Conservation (phyloP, 306 rosid species). For the apple (Malus domestica) region ASM211411v1 NC_041796.1:2918001-2918500, state of each 20-base stretch:
- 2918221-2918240: constrained; percentile 93
- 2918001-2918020: constrained; percentile 85
- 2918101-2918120: constrained; percentile 84
- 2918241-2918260: constrained; percentile 99
- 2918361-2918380: constrained; percentile 87
- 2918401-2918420: constrained; percentile 94
- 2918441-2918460: constrained; percentile 90
- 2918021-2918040: constrained; percentile 76
- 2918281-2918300: constrained; percentile 91
- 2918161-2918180: constrained; percentile 98
- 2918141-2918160: constrained; percentile 98
- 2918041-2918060: constrained; percentile 88
- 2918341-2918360: constrained; percentile 95
- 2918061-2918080: constrained; percentile 98
- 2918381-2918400: constrained; percentile 89
- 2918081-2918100: constrained; percentile 85
- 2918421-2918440: constrained; percentile 99
- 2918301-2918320: constrained; percentile 72
- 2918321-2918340: constrained; percentile 89
- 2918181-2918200: constrained; percentile 97
- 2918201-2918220: constrained; percentile 99
- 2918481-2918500: constrained; percentile 85
- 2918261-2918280: constrained; percentile 91
- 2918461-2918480: constrained; percentile 86
- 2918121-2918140: constrained; percentile 95